phyloP scores from a whole-genome alignment of 805 yeast genomes.

The Lipomyces japonicus region DNA sequence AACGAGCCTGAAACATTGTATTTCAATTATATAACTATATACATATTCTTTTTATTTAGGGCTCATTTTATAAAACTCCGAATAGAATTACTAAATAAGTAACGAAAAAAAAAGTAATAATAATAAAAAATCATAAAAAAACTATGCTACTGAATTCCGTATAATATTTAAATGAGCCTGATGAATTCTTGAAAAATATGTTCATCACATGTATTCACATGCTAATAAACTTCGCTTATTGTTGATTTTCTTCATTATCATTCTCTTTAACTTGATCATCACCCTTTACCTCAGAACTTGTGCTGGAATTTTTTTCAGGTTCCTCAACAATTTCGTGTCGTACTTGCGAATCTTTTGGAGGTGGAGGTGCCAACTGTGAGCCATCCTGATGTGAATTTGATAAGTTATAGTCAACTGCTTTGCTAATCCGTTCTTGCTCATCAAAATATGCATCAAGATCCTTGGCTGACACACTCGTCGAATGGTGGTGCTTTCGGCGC shows the following conservation, averaged over 20 bases:
- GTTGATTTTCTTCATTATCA: conserved; percentile 2
- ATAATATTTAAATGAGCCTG: no score
- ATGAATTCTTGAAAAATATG: no score
- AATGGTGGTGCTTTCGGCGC: conserved; percentile 21
- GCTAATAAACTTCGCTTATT: no score
- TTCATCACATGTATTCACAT: no score
- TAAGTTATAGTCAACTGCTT: conserved; percentile 11
- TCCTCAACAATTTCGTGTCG: conserved; percentile 6
- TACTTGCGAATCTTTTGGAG: conserved; percentile 27
- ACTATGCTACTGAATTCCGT: no score
- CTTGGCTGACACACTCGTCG: background rate
- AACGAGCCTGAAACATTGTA: no score
- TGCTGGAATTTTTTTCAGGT: background rate
- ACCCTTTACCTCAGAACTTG: background rate
- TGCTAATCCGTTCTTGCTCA: conserved; percentile 23
- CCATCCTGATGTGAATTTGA: background rate
- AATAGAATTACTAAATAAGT: no score
- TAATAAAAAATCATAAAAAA: no score
- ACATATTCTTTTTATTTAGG: no score
- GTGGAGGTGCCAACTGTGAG: conserved; percentile 6
- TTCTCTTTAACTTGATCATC: conserved; percentile 1
- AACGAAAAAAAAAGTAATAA: no score
- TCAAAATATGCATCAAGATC: conserved; percentile 24
- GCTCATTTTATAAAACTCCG: no score
- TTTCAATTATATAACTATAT: no score